Evolutionary conservation across 768 basidiomycete species (phyloP).

Genomic region (Rhizopogon vinicolor): DNA sequence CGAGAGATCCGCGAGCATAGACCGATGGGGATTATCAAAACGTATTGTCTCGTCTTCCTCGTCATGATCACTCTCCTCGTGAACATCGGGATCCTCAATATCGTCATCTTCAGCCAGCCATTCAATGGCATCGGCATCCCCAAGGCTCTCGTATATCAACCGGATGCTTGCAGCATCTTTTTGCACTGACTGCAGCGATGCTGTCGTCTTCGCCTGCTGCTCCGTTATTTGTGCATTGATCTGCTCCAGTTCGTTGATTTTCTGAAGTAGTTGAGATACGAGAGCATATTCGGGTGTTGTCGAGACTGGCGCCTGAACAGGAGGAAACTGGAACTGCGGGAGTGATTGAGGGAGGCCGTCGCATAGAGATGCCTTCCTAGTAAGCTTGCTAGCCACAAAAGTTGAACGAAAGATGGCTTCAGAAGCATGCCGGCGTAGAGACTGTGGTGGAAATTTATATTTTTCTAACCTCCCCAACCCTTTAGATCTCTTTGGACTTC

Average conservation of each 20-base stretch:
- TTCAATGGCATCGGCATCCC: constrained; percentile 42
- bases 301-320: constrained; percentile 11
- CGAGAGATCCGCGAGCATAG: constrained; percentile 17
- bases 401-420: constrained; percentile 15
- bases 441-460: constrained; percentile 12
- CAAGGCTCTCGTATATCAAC: constrained; percentile 64
- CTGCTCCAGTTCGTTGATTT: constrained; percentile 75
- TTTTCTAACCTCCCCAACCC: constrained; percentile 8
- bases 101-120: constrained; percentile 42
- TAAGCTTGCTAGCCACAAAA: neutral
- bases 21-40: constrained; percentile 23
- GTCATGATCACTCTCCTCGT: constrained; percentile 19
- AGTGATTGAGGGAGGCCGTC: constrained; percentile 19
- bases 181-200: constrained; percentile 63
- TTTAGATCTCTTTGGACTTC: neutral
- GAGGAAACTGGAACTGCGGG: constrained; percentile 15
- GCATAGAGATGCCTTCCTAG: constrained; percentile 15
- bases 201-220: constrained; percentile 59
- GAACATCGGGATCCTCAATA: constrained; percentile 22
- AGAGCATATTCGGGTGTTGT: constrained; percentile 42
- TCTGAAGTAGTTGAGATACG: constrained; percentile 65
- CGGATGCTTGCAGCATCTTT: constrained; percentile 68
- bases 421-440: constrained; percentile 23
- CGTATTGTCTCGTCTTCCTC: constrained; percentile 28
- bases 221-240: constrained; percentile 63